Conservation (phyloP, 352 stramenopile genomes). For the Phytophthora foliorum region DNA sequence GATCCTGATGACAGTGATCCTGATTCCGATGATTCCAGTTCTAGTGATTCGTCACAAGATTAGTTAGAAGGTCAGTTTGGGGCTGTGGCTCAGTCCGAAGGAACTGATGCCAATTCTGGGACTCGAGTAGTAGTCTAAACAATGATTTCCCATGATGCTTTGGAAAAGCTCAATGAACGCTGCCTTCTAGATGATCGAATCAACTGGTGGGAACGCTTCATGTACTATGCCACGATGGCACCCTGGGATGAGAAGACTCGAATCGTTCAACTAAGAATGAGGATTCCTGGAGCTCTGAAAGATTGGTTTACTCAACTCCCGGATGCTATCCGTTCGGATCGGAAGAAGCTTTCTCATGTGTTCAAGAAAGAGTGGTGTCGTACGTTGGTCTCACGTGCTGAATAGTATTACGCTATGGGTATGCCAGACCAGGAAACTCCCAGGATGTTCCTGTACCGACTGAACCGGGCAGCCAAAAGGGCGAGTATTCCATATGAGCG, state of each 20-base stretch:
- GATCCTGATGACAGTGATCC: too few relatives aligned
- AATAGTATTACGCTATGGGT: too few relatives aligned
- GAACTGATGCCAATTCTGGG: too few relatives aligned
- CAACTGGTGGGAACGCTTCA: slow-evolving; percentile 8
- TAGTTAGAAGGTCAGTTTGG: too few relatives aligned
- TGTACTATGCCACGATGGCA: slow-evolving; percentile 3
- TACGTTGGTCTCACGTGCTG: too few relatives aligned
- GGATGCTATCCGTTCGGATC: neutral
- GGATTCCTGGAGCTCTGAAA: neutral
- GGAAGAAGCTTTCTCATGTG: neutral
- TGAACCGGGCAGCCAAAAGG: neutral
- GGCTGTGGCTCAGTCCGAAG: too few relatives aligned
- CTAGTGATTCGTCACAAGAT: too few relatives aligned
- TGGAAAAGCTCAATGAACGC: slow-evolving; percentile 2
- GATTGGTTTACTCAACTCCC: neutral
- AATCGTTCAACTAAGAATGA: neutral
- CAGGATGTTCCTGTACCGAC: neutral
- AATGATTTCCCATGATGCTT: neutral
- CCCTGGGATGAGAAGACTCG: neutral
- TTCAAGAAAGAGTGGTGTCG: neutral
- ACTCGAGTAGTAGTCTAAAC: too few relatives aligned
- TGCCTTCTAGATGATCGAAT: neutral
- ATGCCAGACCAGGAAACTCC: neutral
- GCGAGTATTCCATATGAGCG: neutral
- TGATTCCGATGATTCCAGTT: too few relatives aligned